Percentiles rank a stretch among this genome's conserved stretches.
These are phyloP conservation scores for Fusarium kyushuense DNA, from an alignment of 2,329 filamentous ascomycete species.

Conservation along the genomic window DNA sequence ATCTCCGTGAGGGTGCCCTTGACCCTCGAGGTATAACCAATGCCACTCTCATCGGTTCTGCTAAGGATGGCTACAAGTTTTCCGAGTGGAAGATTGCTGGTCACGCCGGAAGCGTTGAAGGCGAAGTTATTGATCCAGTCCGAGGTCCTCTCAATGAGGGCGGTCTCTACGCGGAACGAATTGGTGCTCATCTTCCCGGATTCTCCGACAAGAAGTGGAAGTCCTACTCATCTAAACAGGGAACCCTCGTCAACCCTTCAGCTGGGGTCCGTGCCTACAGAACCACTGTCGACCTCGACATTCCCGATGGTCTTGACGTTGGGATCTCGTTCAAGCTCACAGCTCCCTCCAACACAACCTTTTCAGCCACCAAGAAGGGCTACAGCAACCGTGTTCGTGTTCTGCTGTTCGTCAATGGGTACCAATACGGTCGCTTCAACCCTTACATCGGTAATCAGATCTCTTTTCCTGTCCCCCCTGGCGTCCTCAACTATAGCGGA, in stretches of 20 bases:
- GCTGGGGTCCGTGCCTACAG: conserved; percentile 69
- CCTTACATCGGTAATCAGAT: conserved; percentile 72
- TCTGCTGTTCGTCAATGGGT: conserved; percentile 73
- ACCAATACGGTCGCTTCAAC: conserved; percentile 71
- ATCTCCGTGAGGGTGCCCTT: conserved; percentile 61
- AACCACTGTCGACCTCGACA: conserved; percentile 61
- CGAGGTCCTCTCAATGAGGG: conserved; percentile 69
- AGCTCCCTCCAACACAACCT: conserved; percentile 57
- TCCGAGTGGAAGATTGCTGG: conserved; percentile 69
- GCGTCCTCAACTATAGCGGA: conserved; percentile 68
- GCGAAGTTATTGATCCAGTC: conserved; percentile 64
- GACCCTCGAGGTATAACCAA: conserved; percentile 65
- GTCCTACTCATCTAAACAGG: conserved; percentile 44
- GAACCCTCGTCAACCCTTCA: conserved; percentile 57
- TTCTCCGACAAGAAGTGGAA: conserved; percentile 63
- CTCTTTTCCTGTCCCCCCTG: conserved; percentile 69
- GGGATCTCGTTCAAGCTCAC: conserved; percentile 67
- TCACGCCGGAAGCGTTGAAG: conserved; percentile 63
- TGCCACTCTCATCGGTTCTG: conserved; percentile 60
- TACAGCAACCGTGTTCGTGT: conserved; percentile 59
- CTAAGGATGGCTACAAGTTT: conserved; percentile 54
- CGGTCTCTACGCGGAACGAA: conserved; percentile 67
- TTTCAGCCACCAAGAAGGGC: conserved; percentile 48
- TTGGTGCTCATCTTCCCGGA: conserved; percentile 69
- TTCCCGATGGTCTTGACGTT: conserved; percentile 66